Evolutionary conservation across 2,329 filamentous ascomycete genomes (phyloP), one percentile per base, ranked within the genome.

Genomic region (Gliomastix tumulicola): DNA sequence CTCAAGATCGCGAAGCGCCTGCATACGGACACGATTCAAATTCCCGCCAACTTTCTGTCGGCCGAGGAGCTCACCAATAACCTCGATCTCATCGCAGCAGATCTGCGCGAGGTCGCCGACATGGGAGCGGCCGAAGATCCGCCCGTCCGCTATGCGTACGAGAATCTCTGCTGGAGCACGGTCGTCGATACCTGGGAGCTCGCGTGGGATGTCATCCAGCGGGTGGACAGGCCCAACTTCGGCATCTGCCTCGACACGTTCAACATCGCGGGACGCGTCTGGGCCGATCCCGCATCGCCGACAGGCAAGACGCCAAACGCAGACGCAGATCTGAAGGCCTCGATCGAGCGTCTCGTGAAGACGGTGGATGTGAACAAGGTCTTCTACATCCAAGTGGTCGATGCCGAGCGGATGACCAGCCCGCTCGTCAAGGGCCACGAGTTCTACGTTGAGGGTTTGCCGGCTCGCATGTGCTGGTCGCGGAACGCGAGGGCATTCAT

Each of bases 231-330:
- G 7, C 57, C 70, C 8, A 89, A 89, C 56, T 87, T 89, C 50
- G 84, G 84, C 7, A 63, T 88, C 28, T 88, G 83, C 51, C 66
- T 89, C 18, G 84, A 89, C 56, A 86, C 79, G 1, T 89, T 87
- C 62, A 86, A 89, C 56, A 82, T 89, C 41, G 75, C 82, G 1
- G 84, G 76, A 1, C 63, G 78, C 6, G 74, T 86, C 41, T 89
- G 76, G 45, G 84, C 80, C 1, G 83, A 89, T 48, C 84, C 84
- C 0, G 57, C 74, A 0, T 56, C 67, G 0, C 44, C 60, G 0
- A 63, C 63, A 1, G 75, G 81, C 4, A 68, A 67, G 44, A 74
- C 63, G 0, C 44, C 58, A 0, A 65, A 75, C 41, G 80, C 75
- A 7, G 74, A 82, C 3, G 57, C 62, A 6, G 71, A 67, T 1